Evolutionary conservation across 179 eudicot species (phyloP).

Genomic region (Vitellaria paradoxa): DNA sequence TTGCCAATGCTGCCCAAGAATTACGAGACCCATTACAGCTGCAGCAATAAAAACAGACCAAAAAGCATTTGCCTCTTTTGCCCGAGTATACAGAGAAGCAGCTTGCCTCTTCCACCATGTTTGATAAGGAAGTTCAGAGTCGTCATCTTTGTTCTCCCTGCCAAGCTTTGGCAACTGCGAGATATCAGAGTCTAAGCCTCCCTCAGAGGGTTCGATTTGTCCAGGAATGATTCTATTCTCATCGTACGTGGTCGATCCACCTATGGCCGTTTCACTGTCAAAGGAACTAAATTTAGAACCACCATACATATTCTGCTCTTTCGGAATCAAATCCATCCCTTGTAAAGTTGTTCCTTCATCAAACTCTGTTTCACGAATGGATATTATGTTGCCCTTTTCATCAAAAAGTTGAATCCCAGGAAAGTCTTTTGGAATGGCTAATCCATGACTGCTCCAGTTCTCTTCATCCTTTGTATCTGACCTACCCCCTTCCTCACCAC

Average conservation of each 20-base stretch:
- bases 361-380: constrained; percentile 40
- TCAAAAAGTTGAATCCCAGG: constrained; percentile 38
- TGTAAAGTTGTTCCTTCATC: constrained; percentile 38
- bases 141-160: constrained; percentile 48
- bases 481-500: constrained; percentile 25
- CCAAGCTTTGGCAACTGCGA: constrained; percentile 28
- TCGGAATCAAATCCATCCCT: constrained; percentile 32
- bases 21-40: constrained; percentile 94
- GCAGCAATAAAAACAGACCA: constrained; percentile 93
- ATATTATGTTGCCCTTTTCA: constrained; percentile 37
- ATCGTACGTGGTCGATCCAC: constrained; percentile 31
- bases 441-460: constrained; percentile 36
- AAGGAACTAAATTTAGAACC: constrained; percentile 36
- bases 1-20: constrained; percentile 85
- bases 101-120: constrained; percentile 91
- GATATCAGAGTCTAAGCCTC: constrained; percentile 31
- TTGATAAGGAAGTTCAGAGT: constrained; percentile 56
- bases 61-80: constrained; percentile 79
- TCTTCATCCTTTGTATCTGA: constrained; percentile 50
- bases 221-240: constrained; percentile 36
- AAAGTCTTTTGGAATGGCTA: constrained; percentile 43
- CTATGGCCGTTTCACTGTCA: constrained; percentile 29
- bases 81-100: constrained; percentile 62
- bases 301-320: constrained; percentile 42
- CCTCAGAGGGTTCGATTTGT: constrained; percentile 40